Evolutionary conservation across 2,329 filamentous ascomycete genomes (phyloP).

Genomic region (Ceratocystis cacaofunesta): DNA sequence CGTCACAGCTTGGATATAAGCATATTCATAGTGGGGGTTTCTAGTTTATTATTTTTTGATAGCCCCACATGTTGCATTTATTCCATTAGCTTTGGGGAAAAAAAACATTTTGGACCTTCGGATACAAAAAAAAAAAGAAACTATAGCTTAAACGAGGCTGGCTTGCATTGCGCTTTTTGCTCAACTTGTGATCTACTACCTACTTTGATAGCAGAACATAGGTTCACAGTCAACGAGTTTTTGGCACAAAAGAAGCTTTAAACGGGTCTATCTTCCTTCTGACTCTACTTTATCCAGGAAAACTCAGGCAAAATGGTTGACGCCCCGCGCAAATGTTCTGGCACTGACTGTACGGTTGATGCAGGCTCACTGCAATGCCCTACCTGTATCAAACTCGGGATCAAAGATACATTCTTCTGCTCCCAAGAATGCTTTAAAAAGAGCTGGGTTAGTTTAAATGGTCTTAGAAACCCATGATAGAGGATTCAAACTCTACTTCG

Average conservation of each 20-base stretch:
- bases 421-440: slow-evolving; percentile 97
- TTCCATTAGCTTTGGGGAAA: not conserved
- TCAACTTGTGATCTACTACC: not conserved
- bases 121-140: not conserved
- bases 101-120: not conserved
- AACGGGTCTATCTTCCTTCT: not conserved
- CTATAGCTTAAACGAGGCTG: not conserved
- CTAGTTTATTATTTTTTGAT: not conserved
- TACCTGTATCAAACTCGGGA: slow-evolving; percentile 78
- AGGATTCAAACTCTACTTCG: not conserved
- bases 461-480: not conserved
- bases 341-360: slow-evolving; percentile 72
- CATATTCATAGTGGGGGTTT: not conserved
- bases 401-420: slow-evolving; percentile 88
- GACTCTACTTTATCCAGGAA: not conserved
- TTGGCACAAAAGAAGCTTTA: not conserved
- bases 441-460: slow-evolving; percentile 64
- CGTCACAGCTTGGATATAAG: not conserved
- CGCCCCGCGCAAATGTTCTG: slow-evolving; percentile 57
- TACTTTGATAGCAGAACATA: not conserved
- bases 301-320: slow-evolving; percentile 28
- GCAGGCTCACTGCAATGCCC: slow-evolving; percentile 82
- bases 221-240: not conserved
- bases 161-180: not conserved
- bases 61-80: not conserved